A percentile compares a stretch with the other conserved stretches of the same genome.
phyloP scores from a whole-genome alignment of 164 flowering plant genomes.

The Stephania cephalantha region DNA sequence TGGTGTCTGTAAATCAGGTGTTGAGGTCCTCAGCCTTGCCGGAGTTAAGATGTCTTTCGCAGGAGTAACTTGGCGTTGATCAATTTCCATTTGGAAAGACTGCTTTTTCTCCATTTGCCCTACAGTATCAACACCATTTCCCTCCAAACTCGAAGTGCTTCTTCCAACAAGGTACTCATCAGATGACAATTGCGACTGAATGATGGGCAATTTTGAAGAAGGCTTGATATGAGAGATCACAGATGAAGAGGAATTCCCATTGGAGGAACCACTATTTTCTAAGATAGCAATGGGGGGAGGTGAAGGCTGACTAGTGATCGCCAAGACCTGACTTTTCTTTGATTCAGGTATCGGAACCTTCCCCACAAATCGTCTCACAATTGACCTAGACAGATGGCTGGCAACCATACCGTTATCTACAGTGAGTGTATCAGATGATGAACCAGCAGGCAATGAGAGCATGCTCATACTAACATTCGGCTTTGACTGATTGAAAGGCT shows the following conservation, averaged over 20 bases:
- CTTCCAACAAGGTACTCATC: constrained; percentile 4
- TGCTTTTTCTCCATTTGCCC: constrained; percentile 11
- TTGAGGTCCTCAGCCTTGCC: constrained; percentile 40
- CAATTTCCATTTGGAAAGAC: constrained; percentile 10
- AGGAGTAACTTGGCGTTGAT: constrained; percentile 24
- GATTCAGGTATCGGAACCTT: constrained; percentile 14
- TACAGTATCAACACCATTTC: constrained; percentile 23
- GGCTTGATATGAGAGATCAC: constrained; percentile 17
- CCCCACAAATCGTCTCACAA: constrained; percentile 36
- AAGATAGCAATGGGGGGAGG: background rate
- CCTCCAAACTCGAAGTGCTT: constrained; percentile 9
- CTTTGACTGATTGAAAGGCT: constrained; percentile 36
- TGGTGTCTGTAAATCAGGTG: constrained; percentile 52
- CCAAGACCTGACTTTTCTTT: constrained; percentile 13
- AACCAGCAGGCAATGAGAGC: constrained; percentile 7
- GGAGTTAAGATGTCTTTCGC: constrained; percentile 42
- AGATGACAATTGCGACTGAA: background rate
- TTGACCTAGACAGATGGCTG: constrained; percentile 41
- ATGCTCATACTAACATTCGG: constrained; percentile 8
- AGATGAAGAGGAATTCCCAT: constrained; percentile 16
- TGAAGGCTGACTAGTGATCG: constrained; percentile 5
- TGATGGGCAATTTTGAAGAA: constrained; percentile 15
- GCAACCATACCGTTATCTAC: constrained; percentile 21
- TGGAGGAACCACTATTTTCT: constrained; percentile 1
- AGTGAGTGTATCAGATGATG: constrained; percentile 12